phyloP scores from a whole-genome alignment of 2,329 filamentous ascomycete genomes.

The Ophiostoma australiae region DNA sequence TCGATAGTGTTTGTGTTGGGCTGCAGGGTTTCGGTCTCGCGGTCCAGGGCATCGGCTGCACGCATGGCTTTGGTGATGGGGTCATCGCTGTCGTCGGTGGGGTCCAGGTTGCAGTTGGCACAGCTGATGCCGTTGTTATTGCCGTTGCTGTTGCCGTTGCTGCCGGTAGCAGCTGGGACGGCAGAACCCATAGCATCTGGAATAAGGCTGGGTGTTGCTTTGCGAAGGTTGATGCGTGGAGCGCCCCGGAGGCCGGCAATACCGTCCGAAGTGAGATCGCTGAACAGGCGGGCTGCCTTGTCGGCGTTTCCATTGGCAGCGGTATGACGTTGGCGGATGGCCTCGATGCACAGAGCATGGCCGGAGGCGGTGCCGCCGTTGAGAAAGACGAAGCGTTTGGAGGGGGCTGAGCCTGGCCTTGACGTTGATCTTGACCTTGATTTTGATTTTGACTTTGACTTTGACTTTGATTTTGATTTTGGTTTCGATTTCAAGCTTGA shows the following conservation, averaged over 20 bases:
- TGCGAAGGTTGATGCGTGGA: not conserved
- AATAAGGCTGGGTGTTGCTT: not conserved
- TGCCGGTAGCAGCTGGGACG: too few relatives aligned
- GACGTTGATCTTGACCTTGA: not conserved
- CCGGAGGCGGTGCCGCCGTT: conserved; percentile 55
- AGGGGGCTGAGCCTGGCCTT: not conserved
- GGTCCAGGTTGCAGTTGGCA: not conserved
- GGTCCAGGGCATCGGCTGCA: conserved; percentile 47
- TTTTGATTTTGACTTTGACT: not conserved
- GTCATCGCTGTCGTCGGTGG: conserved; percentile 34
- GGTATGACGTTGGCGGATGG: conserved; percentile 47
- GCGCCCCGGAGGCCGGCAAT: conserved; percentile 37
- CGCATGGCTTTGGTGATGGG: conserved; percentile 53
- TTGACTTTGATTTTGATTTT: not conserved
- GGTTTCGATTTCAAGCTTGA: not conserved
- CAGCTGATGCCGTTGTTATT: not conserved
- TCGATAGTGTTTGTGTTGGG: conserved; percentile 45
- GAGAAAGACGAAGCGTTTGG: conserved; percentile 48
- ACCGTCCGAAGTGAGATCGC: conserved; percentile 47
- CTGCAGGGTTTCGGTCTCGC: conserved; percentile 51
- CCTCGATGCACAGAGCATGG: conserved; percentile 49
- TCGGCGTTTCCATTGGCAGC: conserved; percentile 44
- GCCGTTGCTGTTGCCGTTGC: not conserved
- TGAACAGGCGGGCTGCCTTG: conserved; percentile 50
- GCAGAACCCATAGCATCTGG: too few relatives aligned